These are phyloP conservation scores for Sphaerobolus stellatus DNA, from an alignment of 1,284 basidiomycete species.

Conservation along the genomic window DNA sequence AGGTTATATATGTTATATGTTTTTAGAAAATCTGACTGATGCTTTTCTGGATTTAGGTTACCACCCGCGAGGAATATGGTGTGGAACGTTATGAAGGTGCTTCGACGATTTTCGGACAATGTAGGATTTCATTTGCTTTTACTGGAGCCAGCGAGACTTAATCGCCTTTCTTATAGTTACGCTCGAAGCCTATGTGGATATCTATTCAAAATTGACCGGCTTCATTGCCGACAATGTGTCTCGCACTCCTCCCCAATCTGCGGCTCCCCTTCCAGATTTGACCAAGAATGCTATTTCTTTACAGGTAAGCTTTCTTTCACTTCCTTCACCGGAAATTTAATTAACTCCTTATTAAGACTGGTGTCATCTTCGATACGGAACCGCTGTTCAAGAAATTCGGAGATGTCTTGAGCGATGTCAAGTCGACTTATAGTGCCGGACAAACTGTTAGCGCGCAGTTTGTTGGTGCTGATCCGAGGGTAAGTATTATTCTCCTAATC, in stretches of 20 bases:
- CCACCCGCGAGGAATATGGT: constrained; percentile 73
- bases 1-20: background rate
- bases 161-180: constrained; percentile 58
- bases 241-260: constrained; percentile 49
- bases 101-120: constrained; percentile 75
- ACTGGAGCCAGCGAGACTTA: too few species aligned
- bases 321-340: background rate
- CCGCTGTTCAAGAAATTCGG: constrained; percentile 65
- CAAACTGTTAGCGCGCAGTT: constrained; percentile 65
- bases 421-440: constrained; percentile 51
- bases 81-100: constrained; percentile 83
- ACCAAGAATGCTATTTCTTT: constrained; percentile 67
- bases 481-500: constrained; percentile 34
- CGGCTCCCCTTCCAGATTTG: constrained; percentile 66
- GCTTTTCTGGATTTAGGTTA: constrained; percentile 20
- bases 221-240: constrained; percentile 55
- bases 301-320: constrained; percentile 51
- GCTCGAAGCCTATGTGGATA: constrained; percentile 77
- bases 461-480: constrained; percentile 77
- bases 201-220: constrained; percentile 64
- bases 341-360: constrained; percentile 41
- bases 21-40: background rate
- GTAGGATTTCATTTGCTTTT: constrained; percentile 44
- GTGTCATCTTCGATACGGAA: constrained; percentile 60
- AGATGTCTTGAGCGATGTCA: constrained; percentile 61